Evolutionary conservation across 2,329 filamentous ascomycete species (phyloP), one percentile per base, ranked within the genome.

Genomic region (Talaromyces piceae): DNA sequence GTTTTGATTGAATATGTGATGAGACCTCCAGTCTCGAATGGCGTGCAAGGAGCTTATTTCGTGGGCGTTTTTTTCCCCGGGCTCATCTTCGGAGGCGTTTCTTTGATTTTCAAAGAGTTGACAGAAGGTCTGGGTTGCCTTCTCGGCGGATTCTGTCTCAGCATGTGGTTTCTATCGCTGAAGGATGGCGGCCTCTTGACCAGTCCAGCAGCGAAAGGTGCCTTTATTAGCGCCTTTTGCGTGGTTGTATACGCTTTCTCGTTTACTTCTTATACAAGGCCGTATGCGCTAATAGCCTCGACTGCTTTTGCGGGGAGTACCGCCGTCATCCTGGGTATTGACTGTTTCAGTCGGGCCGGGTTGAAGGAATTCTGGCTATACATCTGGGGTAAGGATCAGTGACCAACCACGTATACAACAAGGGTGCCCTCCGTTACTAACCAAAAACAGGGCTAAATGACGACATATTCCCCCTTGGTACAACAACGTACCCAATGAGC

Each of bases 301-400:
- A 89, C 89, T 11, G 81, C 91, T 0, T 94, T 96, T 63, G 78
- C 82, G 4, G 91, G 91, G 6, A 85, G 89, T 3, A 95, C 89
- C 0, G 81, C 81, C 3, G 76, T 86, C 1, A 80, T 95, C 12
- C 70, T 97, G 2, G 91, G 91, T 2, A 87, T 97, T 52, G 91
- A 97, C 66, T 95, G 89, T 67, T 94, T 91, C 61, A 91, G 84
- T 61, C 77, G 83, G 56, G 89, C 90, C n/a, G 91, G 91, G 0
- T 73, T 95, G 60, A 96, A 95, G 67, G 91, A 97, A 66, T 96
- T 96, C 59, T 97, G 91, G 91, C 79, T 88, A 5, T 97, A 94
- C 65, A 77, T 95, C 31, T 97, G 91, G 91, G 74, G 79, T 81
- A 65, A 67, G 77, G 65, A 13, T 53, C n/a, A n/a, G n/a, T 16